A percentile compares a stretch with the other conserved stretches of the same genome.
These are phyloP conservation scores for Sporobolomyces phaffii DNA, from an alignment of 768 basidiomycete species.

Conservation along the genomic window DNA sequence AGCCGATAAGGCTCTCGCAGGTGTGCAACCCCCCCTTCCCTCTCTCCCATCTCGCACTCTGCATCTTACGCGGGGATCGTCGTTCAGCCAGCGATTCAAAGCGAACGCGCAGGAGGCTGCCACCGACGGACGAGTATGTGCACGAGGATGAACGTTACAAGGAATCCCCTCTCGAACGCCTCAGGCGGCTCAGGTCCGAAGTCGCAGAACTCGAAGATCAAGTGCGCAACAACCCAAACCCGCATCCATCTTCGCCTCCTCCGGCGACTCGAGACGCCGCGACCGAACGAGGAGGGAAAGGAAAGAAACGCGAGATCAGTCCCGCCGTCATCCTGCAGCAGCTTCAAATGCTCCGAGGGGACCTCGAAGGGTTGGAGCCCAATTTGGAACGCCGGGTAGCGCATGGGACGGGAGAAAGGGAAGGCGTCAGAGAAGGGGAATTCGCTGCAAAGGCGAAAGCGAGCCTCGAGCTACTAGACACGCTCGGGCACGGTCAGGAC, in stretches of 20 bases:
- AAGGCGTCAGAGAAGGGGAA: constrained; percentile 7
- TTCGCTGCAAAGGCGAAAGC: constrained; percentile 29
- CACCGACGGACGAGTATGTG: constrained; percentile 47
- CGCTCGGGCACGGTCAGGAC: constrained; percentile 30
- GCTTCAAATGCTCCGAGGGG: constrained; percentile 36
- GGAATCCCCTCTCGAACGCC: constrained; percentile 47
- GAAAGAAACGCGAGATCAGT: constrained; percentile 47
- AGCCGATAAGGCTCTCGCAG: too few species aligned
- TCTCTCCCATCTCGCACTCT: too few species aligned
- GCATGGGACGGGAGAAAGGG: constrained; percentile 25
- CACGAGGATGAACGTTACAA: constrained; percentile 21
- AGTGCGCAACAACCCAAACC: too few species aligned
- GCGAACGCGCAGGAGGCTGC: constrained; percentile 3
- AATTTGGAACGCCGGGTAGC: constrained; percentile 5
- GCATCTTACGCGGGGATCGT: not conserved
- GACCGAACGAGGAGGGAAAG: not conserved
- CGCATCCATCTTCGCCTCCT: too few species aligned
- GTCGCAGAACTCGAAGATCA: constrained; percentile 72
- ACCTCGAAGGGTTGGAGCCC: constrained; percentile 27
- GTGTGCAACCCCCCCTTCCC: too few species aligned
- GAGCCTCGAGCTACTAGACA: constrained; percentile 31
- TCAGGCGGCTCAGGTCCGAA: constrained; percentile 63
- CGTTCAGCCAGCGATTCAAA: not conserved
- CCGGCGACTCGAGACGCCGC: constrained; percentile 2
- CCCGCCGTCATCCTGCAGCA: constrained; percentile 38